Evolutionary conservation across 2,329 filamentous ascomycete genomes (phyloP).

Genomic region (Thielaviopsis ethacetica): DNA sequence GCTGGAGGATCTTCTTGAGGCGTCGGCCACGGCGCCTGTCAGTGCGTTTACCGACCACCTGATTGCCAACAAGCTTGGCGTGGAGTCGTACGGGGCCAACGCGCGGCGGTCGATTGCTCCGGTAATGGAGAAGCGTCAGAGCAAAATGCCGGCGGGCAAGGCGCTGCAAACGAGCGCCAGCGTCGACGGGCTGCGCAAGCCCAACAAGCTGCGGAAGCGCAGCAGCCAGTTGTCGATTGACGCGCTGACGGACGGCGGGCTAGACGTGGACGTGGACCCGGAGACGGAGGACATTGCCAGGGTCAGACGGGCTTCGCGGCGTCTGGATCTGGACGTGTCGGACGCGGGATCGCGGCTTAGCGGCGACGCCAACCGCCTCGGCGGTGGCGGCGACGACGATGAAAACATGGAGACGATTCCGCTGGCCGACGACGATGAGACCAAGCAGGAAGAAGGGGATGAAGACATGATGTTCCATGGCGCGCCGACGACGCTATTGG

Average conservation of each 20-base stretch:
- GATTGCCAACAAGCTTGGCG: slow-evolving; percentile 58
- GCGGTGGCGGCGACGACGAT: neutral
- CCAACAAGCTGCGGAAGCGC: slow-evolving; percentile 7
- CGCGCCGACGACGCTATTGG: slow-evolving; percentile 75
- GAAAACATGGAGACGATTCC: slow-evolving; percentile 8
- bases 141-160: neutral
- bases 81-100: slow-evolving; percentile 54
- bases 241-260: neutral
- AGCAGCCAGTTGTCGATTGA: slow-evolving; percentile 9
- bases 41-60: slow-evolving; percentile 83
- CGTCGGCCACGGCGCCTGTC: slow-evolving; percentile 73
- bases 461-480: slow-evolving; percentile 43
- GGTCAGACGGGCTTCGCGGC: slow-evolving; percentile 4
- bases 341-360: slow-evolving; percentile 8
- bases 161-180: slow-evolving; percentile 1
- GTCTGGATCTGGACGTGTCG: slow-evolving; percentile 8
- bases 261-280: neutral
- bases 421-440: slow-evolving; percentile 18
- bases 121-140: slow-evolving; percentile 25
- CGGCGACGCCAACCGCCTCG: slow-evolving; percentile 5
- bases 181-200: slow-evolving; percentile 8
- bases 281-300: neutral
- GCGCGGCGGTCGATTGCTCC: slow-evolving; percentile 17
- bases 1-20: slow-evolving; percentile 80
- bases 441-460: slow-evolving; percentile 29